phyloP scores from a whole-genome alignment of 2,329 filamentous ascomycete genomes.

The Metarhizium guizhouense region DNA sequence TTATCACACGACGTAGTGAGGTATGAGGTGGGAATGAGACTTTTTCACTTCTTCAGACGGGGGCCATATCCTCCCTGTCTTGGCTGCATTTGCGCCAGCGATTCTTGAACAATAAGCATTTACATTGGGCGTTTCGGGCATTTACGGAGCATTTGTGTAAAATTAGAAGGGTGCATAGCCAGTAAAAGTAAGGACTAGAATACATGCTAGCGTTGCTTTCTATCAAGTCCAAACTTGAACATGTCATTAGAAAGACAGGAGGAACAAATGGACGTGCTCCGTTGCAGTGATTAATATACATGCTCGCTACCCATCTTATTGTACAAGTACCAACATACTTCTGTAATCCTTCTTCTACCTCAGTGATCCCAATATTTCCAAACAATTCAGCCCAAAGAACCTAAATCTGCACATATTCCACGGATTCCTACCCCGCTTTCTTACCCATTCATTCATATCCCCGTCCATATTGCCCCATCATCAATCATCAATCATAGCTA shows the following conservation, averaged over 20 bases:
- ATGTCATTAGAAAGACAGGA: neutral
- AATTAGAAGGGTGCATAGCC: neutral
- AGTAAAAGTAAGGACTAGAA: neutral
- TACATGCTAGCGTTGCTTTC: neutral
- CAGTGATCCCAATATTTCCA: neutral
- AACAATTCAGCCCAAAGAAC: neutral
- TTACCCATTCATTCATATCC: neutral
- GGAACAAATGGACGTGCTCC: neutral
- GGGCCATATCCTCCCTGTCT: neutral
- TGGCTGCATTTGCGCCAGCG: neutral
- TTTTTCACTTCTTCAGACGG: neutral
- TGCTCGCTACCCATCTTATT: neutral
- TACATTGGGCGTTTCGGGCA: constrained; percentile 1
- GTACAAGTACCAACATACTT: neutral
- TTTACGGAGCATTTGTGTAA: constrained; percentile 3
- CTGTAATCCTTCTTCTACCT: neutral
- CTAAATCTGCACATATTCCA: neutral
- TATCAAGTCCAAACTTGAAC: neutral
- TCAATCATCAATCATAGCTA: neutral
- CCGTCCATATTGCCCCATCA: neutral
- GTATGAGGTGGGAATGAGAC: neutral
- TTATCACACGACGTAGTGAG: neutral
- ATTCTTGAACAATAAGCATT: neutral
- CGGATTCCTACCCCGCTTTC: neutral
- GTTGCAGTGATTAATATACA: neutral